Evolutionary conservation across 2,329 filamentous ascomycete species (phyloP).

Genomic region (Geoglossum cookeanum): DNA sequence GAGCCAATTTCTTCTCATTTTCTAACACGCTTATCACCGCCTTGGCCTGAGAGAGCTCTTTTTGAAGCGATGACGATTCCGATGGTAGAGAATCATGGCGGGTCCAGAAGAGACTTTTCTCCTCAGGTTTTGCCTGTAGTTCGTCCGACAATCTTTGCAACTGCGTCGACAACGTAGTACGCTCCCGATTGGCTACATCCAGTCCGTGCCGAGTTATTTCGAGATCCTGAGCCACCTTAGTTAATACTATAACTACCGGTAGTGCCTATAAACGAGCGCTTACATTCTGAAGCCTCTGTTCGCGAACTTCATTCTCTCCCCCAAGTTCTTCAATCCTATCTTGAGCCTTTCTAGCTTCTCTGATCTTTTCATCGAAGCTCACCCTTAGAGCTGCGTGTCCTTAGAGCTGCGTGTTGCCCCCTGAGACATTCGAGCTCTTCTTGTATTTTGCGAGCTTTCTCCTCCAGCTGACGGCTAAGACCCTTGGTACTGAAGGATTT

Average conservation of each 20-base stretch:
- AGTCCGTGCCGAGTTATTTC: conserved; percentile 24
- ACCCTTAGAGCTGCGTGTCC: conserved; percentile 25
- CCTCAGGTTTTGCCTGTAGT: conserved; percentile 34
- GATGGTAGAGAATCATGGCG: conserved; percentile 47
- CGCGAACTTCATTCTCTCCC: background rate
- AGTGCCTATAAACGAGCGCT: background rate
- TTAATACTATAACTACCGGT: conserved; percentile 17
- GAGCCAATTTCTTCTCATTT: conserved; percentile 35
- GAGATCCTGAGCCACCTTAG: conserved; percentile 19
- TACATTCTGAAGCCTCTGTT: conserved; percentile 1
- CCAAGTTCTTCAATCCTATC: background rate
- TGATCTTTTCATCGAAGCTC: conserved; percentile 18
- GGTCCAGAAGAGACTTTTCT: conserved; percentile 50
- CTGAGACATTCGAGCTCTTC: conserved; percentile 38
- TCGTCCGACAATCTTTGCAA: conserved; percentile 40
- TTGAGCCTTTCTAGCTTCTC: background rate
- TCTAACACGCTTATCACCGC: conserved; percentile 28
- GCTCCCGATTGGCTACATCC: conserved; percentile 26
- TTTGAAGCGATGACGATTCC: conserved; percentile 46
- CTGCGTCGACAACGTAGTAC: conserved; percentile 23
- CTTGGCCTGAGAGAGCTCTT: conserved; percentile 34
- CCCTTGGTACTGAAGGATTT: conserved; percentile 62
- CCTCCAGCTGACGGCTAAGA: conserved; percentile 57
- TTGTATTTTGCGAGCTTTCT: conserved; percentile 47
- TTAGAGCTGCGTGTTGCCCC: no score